Conservation (phyloP, 805 yeast genomes). For the Candida andamanensis region DNA sequence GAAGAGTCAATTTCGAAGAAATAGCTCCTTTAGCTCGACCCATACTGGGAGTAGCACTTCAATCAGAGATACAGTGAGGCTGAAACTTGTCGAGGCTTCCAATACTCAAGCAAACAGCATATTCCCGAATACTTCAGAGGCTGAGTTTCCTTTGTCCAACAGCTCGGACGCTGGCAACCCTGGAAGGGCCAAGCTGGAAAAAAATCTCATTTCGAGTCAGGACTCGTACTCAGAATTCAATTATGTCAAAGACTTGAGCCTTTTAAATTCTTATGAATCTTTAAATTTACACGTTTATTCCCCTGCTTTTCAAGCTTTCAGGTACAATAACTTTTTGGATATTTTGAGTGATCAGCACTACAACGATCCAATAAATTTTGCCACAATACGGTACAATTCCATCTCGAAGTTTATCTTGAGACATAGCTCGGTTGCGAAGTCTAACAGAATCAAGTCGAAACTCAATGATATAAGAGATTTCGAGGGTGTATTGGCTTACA, state of each 20-base stretch:
- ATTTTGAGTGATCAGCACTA: slow-evolving; percentile 25
- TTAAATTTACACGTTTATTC: slow-evolving; percentile 18
- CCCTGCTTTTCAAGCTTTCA: slow-evolving; percentile 24
- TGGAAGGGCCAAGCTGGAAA: background rate
- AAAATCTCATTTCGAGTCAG: too few relatives aligned
- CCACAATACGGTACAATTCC: slow-evolving; percentile 16
- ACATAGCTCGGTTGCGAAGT: slow-evolving; percentile 14
- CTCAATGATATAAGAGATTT: slow-evolving; percentile 19
- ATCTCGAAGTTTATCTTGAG: slow-evolving; percentile 11
- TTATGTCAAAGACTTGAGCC: slow-evolving; percentile 17
- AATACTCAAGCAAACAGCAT: too few relatives aligned
- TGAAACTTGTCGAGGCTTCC: too few relatives aligned
- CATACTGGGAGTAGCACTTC: too few relatives aligned
- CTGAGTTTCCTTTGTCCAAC: too few relatives aligned
- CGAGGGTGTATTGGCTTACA: slow-evolving; percentile 28
- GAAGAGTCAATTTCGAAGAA: too few relatives aligned
- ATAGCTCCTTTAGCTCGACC: too few relatives aligned
- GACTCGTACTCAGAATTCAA: too few relatives aligned
- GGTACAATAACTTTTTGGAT: slow-evolving; percentile 30
- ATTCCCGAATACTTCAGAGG: too few relatives aligned
- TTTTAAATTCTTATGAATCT: slow-evolving; percentile 21
- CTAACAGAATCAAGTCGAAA: slow-evolving; percentile 14
- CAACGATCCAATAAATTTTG: slow-evolving; percentile 36
- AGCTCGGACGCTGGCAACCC: too few relatives aligned
- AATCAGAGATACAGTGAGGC: too few relatives aligned